phyloP scores from a whole-genome alignment of 2,329 filamentous ascomycete species.

The Gaeumannomyces tritici region DNA sequence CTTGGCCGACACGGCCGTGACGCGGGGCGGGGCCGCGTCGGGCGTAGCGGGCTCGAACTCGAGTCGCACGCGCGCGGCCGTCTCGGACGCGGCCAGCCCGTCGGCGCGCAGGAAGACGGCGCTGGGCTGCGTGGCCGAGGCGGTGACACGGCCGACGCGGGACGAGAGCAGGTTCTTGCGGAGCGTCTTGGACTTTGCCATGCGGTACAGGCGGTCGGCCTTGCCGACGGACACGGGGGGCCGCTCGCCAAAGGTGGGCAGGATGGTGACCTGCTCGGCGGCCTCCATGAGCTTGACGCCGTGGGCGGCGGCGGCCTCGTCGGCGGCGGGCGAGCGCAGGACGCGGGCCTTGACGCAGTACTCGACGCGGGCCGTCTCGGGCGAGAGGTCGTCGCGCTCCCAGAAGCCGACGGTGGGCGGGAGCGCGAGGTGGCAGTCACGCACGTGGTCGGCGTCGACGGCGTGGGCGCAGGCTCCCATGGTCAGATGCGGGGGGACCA shows the following conservation, averaged over 20 bases:
- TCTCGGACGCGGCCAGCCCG: constrained; percentile 30
- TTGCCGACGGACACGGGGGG: constrained; percentile 39
- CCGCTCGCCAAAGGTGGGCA: constrained; percentile 39
- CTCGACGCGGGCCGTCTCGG: constrained; percentile 43
- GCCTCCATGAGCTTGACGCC: constrained; percentile 17
- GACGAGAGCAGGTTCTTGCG: constrained; percentile 42
- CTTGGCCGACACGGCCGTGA: constrained; percentile 40
- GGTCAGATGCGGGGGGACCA: constrained; percentile 48
- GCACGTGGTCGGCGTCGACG: constrained; percentile 31
- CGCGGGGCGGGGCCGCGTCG: constrained; percentile 34
- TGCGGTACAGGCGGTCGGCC: constrained; percentile 37
- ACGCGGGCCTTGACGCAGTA: constrained; percentile 41
- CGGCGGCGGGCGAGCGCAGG: constrained; percentile 19
- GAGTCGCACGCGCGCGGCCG: constrained; percentile 33
- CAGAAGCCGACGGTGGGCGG: constrained; percentile 42
- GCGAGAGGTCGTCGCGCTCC: constrained; percentile 44
- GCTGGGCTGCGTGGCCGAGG: constrained; percentile 32
- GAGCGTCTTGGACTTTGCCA: constrained; percentile 40
- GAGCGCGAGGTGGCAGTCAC: constrained; percentile 41
- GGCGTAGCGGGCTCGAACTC: constrained; percentile 34
- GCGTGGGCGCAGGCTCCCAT: constrained; percentile 45
- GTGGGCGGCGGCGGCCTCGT: constrained; percentile 2
- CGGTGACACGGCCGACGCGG: constrained; percentile 40
- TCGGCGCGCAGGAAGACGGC: constrained; percentile 42
- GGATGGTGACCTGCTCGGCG: constrained; percentile 34